Percentiles rank a stretch among this genome's conserved stretches.
phyloP scores from a whole-genome alignment of 805 yeast genomes.

The Ogataea ramenticola region DNA sequence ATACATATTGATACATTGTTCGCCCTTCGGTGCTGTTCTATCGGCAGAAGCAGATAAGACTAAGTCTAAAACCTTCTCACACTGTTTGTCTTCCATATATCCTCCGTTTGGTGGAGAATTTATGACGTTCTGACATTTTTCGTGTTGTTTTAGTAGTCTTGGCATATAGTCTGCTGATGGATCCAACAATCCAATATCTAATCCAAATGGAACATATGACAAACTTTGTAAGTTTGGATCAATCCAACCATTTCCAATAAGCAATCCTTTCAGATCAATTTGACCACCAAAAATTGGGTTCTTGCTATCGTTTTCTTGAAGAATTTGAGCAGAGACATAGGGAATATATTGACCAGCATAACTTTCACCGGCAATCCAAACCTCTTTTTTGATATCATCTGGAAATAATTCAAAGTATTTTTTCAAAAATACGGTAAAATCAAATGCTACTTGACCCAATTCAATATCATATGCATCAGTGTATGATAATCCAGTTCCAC shows the following conservation, averaged over 20 bases:
- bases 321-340: constrained; percentile 62
- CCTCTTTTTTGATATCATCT: constrained; percentile 52
- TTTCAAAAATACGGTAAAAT: constrained; percentile 59
- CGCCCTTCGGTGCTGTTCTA: constrained; percentile 19
- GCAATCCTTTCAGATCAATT: constrained; percentile 51
- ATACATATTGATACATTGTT: constrained; percentile 75
- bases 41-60: constrained; percentile 29
- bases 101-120: constrained; percentile 14
- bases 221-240: constrained; percentile 82
- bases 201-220: constrained; percentile 67
- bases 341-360: constrained; percentile 98
- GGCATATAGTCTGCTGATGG: constrained; percentile 31
- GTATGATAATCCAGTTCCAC: constrained; percentile 85
- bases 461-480: constrained; percentile 49
- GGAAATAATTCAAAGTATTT: constrained; percentile 70
- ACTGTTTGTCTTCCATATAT: constrained; percentile 22
- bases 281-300: constrained; percentile 10
- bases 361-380: constrained; percentile 88
- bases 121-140: constrained; percentile 51
- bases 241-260: constrained; percentile 93
- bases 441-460: constrained; percentile 48
- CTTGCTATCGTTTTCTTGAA: constrained; percentile 34
- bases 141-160: constrained; percentile 41
- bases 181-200: constrained; percentile 49
- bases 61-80: constrained; percentile 34